Evolutionary conservation across 495 filamentous ascomycete species (phyloP).

Genomic region (Tuber indicum): DNA sequence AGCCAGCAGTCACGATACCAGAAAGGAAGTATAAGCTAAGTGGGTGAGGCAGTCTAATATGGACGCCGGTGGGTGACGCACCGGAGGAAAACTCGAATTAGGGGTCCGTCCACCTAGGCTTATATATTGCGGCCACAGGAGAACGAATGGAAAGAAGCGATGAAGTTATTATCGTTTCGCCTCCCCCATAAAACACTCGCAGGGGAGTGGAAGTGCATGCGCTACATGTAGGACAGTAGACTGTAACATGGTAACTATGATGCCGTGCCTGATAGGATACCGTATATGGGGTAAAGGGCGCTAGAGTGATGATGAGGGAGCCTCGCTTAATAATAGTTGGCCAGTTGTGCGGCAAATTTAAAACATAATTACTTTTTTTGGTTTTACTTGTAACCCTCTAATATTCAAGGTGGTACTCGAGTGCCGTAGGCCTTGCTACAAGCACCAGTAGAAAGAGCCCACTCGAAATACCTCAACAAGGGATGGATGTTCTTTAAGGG

Average conservation of each 20-base stretch:
- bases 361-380: background rate
- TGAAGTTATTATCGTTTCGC: background rate
- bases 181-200: background rate
- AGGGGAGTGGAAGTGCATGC: background rate
- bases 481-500: background rate
- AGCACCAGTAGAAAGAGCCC: background rate
- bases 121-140: background rate
- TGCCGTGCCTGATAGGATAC: background rate
- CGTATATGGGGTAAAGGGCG: background rate
- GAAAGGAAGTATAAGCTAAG: background rate
- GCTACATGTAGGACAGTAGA: background rate
- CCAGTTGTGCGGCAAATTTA: background rate
- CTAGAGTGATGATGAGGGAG: background rate
- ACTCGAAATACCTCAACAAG: background rate
- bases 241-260: background rate
- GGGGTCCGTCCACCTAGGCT: background rate
- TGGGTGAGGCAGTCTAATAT: background rate
- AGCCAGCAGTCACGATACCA: background rate
- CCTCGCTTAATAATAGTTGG: background rate
- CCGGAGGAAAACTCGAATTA: background rate
- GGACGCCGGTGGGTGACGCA: background rate
- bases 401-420: background rate
- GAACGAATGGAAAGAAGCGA: background rate
- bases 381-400: background rate
- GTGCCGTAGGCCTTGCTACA: background rate